phyloP scores from a whole-genome alignment of 805 yeast genomes.

The Candida odintsovae region DNA sequence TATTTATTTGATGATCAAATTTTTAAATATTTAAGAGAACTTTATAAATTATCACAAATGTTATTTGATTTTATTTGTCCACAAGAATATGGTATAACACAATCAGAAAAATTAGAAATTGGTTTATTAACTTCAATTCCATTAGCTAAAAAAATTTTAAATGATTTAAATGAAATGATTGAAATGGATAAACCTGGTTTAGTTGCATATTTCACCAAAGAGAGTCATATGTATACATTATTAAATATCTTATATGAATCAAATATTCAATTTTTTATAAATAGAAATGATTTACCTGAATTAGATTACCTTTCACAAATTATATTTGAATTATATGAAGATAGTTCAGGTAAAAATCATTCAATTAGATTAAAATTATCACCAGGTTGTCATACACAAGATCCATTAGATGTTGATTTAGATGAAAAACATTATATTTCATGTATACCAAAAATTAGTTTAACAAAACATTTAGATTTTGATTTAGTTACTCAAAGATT shows the following conservation, averaged over 20 bases:
- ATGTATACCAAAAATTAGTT: conserved; percentile 83
- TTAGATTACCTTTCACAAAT: conserved; percentile 93
- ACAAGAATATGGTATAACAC: conserved; percentile 96
- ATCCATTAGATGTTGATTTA: conserved; percentile 92
- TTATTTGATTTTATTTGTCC: conserved; percentile 97
- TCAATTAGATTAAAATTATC: conserved; percentile 87
- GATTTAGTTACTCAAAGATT: conserved; percentile 80
- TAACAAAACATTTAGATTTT: conserved; percentile 91
- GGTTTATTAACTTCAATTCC: conserved; percentile 94
- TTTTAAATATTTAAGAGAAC: conserved; percentile 76
- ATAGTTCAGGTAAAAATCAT: conserved; percentile 70
- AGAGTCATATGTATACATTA: conserved; percentile 91
- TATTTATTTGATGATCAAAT: conserved; percentile 72
- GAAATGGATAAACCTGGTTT: conserved; percentile 76
- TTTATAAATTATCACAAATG: conserved; percentile 86
- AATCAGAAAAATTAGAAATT: conserved; percentile 90
- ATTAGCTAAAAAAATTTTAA: conserved; percentile 77
- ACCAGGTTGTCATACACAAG: conserved; percentile 98
- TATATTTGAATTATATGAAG: conserved; percentile 89
- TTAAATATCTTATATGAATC: conserved; percentile 88
- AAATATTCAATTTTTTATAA: conserved; percentile 90
- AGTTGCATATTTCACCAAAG: conserved; percentile 91
- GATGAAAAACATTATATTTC: conserved; percentile 96
- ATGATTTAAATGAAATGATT: conserved; percentile 76
- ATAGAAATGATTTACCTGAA: conserved; percentile 93